Evolutionary conservation across 805 yeast genomes (phyloP).

Genomic region (Cyberlindnera xishuangbannaensis): DNA sequence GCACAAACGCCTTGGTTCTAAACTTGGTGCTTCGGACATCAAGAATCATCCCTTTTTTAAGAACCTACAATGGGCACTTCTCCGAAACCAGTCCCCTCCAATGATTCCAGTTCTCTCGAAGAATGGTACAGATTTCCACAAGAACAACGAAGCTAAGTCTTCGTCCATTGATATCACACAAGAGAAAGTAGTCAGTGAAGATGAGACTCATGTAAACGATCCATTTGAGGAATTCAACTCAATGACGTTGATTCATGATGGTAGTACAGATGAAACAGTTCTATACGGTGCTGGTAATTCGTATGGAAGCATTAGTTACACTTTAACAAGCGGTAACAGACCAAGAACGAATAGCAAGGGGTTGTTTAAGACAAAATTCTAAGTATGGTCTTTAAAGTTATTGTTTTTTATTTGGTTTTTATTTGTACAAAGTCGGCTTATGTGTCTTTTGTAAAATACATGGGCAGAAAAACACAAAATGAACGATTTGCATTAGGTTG

Average conservation of each 20-base stretch:
- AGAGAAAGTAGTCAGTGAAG: slow-evolving; percentile 22
- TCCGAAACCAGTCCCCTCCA: slow-evolving; percentile 92
- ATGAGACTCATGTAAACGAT: slow-evolving; percentile 35
- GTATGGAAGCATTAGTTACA: slow-evolving; percentile 36
- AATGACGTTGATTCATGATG: slow-evolving; percentile 76
- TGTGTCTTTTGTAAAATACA: neutral
- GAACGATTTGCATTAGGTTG: neutral
- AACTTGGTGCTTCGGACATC: slow-evolving; percentile 92
- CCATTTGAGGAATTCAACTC: slow-evolving; percentile 86
- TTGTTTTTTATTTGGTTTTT: too few relatives aligned
- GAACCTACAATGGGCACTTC: slow-evolving; percentile 88
- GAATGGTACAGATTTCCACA: slow-evolving; percentile 45
- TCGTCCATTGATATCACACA: slow-evolving; percentile 26
- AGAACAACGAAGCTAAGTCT: slow-evolving; percentile 20
- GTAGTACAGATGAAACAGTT: slow-evolving; percentile 40
- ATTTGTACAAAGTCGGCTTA: neutral
- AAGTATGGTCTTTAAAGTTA: neutral
- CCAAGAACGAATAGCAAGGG: slow-evolving; percentile 35
- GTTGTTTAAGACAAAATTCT: slow-evolving; percentile 23
- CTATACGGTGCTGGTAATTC: slow-evolving; percentile 40
- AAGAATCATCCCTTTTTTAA: slow-evolving; percentile 90
- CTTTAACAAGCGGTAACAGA: slow-evolving; percentile 29
- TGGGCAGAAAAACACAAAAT: neutral
- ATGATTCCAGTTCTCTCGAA: slow-evolving; percentile 78
- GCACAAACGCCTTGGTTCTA: slow-evolving; percentile 80